Base-by-base conservation (phyloP, 257 asterid genomes). In the Gentiana dahurica region DNA sequence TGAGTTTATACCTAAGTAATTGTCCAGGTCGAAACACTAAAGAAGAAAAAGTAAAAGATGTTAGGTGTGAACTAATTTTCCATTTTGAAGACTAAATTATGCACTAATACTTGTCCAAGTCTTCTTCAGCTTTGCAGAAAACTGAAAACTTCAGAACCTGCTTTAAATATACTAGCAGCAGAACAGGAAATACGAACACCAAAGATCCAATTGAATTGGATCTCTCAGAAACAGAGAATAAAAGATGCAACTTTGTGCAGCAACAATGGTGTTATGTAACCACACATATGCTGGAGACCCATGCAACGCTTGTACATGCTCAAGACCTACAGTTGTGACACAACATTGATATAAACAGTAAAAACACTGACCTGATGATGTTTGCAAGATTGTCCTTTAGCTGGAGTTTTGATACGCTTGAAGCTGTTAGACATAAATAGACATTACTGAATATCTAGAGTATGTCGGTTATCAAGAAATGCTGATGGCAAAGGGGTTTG, bases 1-100 rank as follows among this genome's bases (percentile, higher is more conserved):
- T 53, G 94, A 78, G 73, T 92, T 92, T 34, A 92, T 88, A 55
- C 70, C 81, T 54, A 88, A 70, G 59, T 76, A 92, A 71, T 92
- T 81, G 77, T 81, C 79, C 67, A 71, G 83, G 77, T 92, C 99
- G 66, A 88, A 81, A 71, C 99, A 92, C 99, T 92, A 52, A n/a
- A 54, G 58, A 45, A 36, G 48, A 59, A 46, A 56, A 12, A 3
- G 43, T 24, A 24, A 10, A 52, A 55, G 50, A 34, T 37, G 57
- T 5, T 49, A 45, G 10, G 12, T 24, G 24, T 24, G 24, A 24
- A 24, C 24, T 24, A 24, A 24, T 24, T 24, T 24, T 24, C 24
- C 24, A 24, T 24, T 24, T 24, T 24, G 63, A 49, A 8, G 32
- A 43, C 60, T 6, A 56, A 13, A 43, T 37, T 37, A 56, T 8